Percentiles rank a stretch among this genome's conserved stretches.
Evolutionary conservation across 805 yeast species (phyloP).

Genomic region (Metschnikowia chrysomelidarum): DNA sequence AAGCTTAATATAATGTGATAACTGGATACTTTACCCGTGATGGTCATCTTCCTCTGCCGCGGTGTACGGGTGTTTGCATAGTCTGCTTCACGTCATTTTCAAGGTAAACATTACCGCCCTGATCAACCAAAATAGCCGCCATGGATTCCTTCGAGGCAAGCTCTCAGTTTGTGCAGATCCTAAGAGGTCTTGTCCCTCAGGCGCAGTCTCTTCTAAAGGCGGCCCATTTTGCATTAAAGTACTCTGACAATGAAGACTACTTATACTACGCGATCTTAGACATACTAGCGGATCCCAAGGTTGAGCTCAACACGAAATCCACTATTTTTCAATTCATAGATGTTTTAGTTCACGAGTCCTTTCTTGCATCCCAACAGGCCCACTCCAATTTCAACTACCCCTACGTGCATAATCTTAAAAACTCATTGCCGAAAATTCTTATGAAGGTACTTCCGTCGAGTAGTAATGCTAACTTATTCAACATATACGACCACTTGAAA

Average conservation of each 20-base stretch:
- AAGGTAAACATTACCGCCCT: not conserved
- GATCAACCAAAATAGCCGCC: not conserved
- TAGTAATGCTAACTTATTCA: conserved; percentile 36
- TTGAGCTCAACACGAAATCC: conserved; percentile 60
- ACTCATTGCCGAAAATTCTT: conserved; percentile 34
- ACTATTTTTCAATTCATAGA: conserved; percentile 72
- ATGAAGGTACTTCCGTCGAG: conserved; percentile 35
- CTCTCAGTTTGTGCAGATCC: conserved; percentile 65
- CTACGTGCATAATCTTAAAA: conserved; percentile 33
- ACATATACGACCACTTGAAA: conserved; percentile 35
- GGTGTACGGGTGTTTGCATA: conserved; percentile 14
- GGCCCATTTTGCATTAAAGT: conserved; percentile 54
- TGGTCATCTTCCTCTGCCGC: no score
- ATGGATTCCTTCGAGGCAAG: conserved; percentile 93
- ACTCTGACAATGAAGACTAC: conserved; percentile 63
- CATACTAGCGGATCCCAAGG: conserved; percentile 44
- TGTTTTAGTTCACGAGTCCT: conserved; percentile 46
- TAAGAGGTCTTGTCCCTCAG: conserved; percentile 66
- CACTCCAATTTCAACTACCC: conserved; percentile 38
- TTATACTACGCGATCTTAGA: conserved; percentile 66
- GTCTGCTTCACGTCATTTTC: not conserved
- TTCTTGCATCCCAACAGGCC: conserved; percentile 32
- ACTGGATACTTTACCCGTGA: no score
- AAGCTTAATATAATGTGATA: no score
- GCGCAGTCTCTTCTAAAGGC: conserved; percentile 48